Base-by-base conservation (phyloP, 805 yeast genomes). In the Spencermartinsiella europaea region DNA sequence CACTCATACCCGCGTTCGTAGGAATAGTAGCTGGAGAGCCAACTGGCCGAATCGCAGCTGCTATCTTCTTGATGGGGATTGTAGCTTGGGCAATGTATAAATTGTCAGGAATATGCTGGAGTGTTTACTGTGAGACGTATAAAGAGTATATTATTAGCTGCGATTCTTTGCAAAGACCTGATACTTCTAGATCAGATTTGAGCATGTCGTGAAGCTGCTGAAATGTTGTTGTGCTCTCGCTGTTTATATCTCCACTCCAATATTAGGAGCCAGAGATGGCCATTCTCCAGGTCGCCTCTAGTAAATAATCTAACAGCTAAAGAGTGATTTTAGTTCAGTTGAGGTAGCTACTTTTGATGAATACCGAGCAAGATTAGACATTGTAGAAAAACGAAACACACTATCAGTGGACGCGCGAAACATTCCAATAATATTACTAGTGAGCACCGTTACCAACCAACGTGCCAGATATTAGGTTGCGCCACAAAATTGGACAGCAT, bases 51-150 rank as follows among this genome's bases (percentile, higher is more conserved):
- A 40, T 57, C 5, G 51, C 51, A 17, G 46, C 56, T 14, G 61
- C 56, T 40, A 42, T 39, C 27, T 44, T 57, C 33, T 44, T 55
- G 3, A 46, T 57, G 19, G 21, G 40, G 14, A 58, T 51, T 5
- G 47, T 56, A 12, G 58, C 52, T 8, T 57, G 58, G 54, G 41
- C 54, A 4, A 21, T 57, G n/a, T 56, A 53, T 50, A 37, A 44
- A 2, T 34, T 57, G 17, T 47, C 55, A 15, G 59, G 56, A 21
- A 42, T 50, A 20, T 28, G 53, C 28, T 57, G 59, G 61, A 40
- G 41, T 17, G 38, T 52, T n/a, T 56, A 54, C 41, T 39, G 48
- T 38, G 48, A 14, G 25, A 4, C 39, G 16, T 36, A 36, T 17
- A 28, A 17, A 33, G 39, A 10, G 10, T 20, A 8, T 16, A 12